Evolutionary conservation across 768 basidiomycete genomes (phyloP), one percentile per base, ranked within the genome.

Genomic region (Rubroboletus satanas): DNA sequence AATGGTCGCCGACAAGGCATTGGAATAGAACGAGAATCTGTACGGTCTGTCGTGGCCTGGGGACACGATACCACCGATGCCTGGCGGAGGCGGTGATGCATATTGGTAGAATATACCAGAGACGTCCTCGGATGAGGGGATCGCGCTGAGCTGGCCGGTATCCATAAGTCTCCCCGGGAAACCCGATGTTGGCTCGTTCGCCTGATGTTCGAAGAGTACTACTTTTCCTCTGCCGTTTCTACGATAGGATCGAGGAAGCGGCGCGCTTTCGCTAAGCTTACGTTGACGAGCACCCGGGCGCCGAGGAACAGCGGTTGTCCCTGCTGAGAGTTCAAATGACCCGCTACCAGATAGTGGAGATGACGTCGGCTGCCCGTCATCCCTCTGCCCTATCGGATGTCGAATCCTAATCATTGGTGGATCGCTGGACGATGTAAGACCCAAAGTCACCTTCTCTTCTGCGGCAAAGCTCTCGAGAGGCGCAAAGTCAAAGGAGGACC

Each of bases 21-120:
- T 98, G 17, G 93, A 98, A 73, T 98, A 99, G 75, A 98, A 99
- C 0, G 97, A 98, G 74, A 98, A 99, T 43, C 97, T 83, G 67
- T 98, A 98, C 9, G 95, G 96, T 64, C 93, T 79, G 64, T 94
- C 93, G 59, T 93, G 87, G 0, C 80, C 83, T 4, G 78, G 75
- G 48, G 77, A 73, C 23, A 78, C 70, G 47, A 79, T 75, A 7
- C 74, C 75, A 11, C 57, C 56, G 26, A 66, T 35, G 11, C 49
- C 55, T 2, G 55, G 31, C 1, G 58, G 36, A 23, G 58, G 59
- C 5, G 57, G 57, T 8, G 62, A 23, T 2, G 18, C 10, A 18
- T 59, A 61, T 46, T 51, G 54, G 17, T 56, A 56, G 17, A 62
- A 59, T 38, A 62, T 42, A 18, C 52, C 48, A 36, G 71, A 42